Evolutionary conservation across 371 early-diverging fungal genomes (phyloP).

Genomic region (Lichtheimia hyalospora): DNA sequence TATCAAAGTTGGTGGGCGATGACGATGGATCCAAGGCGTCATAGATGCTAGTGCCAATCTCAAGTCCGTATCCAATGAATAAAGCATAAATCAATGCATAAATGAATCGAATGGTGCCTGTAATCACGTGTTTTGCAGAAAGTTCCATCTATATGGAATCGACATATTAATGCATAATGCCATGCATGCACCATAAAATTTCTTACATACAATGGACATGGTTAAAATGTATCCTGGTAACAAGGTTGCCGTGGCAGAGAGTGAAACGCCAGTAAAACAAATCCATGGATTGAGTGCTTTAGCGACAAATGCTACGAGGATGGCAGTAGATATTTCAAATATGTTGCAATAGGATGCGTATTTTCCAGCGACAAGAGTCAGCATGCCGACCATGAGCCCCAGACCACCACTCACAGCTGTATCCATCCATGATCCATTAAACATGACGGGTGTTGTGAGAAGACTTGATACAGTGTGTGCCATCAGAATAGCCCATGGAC

Average conservation of each 20-base stretch:
- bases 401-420: constrained; percentile 54
- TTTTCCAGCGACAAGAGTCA: constrained; percentile 58
- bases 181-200: too few relatives aligned
- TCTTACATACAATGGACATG: constrained; percentile 55
- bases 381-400: constrained; percentile 52
- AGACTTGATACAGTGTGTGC: constrained; percentile 55
- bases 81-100: constrained; percentile 74
- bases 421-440: constrained; percentile 53
- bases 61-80: constrained; percentile 72
- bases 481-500: constrained; percentile 46
- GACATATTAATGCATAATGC: too few relatives aligned
- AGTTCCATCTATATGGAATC: constrained; percentile 60
- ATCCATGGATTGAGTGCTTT: constrained; percentile 25
- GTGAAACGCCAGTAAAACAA: constrained; percentile 28
- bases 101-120: constrained; percentile 76
- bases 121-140: constrained; percentile 74
- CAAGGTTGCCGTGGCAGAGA: constrained; percentile 49
- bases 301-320: constrained; percentile 23
- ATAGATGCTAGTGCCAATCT: constrained; percentile 58
- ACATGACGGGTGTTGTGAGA: constrained; percentile 60
- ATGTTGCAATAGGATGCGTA: constrained; percentile 58
- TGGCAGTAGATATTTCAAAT: constrained; percentile 41
- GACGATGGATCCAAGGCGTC: constrained; percentile 31
- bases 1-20: constrained; percentile 24
- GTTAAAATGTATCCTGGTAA: constrained; percentile 73